Base-by-base conservation (phyloP, 805 yeast genomes). In the Komagataella ulmi region DNA sequence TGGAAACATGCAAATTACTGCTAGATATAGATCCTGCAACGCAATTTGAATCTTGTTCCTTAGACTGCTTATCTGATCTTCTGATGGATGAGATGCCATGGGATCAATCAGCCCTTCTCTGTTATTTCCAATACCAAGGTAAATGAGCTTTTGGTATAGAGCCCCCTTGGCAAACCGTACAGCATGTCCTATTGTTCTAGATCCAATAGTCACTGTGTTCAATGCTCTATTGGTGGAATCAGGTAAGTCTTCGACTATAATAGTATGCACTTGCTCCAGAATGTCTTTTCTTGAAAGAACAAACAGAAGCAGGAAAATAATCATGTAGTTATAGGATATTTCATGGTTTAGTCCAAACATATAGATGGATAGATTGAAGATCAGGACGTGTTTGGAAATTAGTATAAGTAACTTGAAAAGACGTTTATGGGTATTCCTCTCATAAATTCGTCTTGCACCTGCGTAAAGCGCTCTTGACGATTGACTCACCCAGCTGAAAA, bases 1-100 rank as follows among this genome's bases (percentile, higher is more conserved):
- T 7, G 65, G 65, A 23, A 55, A 46, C 17, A 60, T 17, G 14
- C 62, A 57, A 6, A 56, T 45, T 8, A 58, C 43, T 21, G 53
- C 52, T 17, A 61, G 50, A 3, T 48, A 45, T 21, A 51, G 6
- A 47, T 60, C 64, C 48, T 60, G 62, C 46, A 58, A 18, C 3
- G 50, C 23, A 44, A 54, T 14, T 30, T 8, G 40, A 30, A 30
- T 8, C 14, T 30, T 30, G 40, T 30, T 30, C n/a, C 5, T 10
- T 8, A 30, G 14, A 30, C 40, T 30, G 40, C 40, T 10, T 8
- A 30, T 2, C 14, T 30, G 40, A 8, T 30, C 40, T 8, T 30
- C 40, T 10, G 40, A 30, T 30, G 40, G 40, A 5, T 30, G 40
- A 30, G 40, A 30, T 10, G 14, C n/a, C n/a, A 10, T 2, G 40